Evolutionary conservation across 306 rosid genomes (phyloP), one percentile per base, ranked within the genome.

Genomic region (Phaseolus lunatus): DNA sequence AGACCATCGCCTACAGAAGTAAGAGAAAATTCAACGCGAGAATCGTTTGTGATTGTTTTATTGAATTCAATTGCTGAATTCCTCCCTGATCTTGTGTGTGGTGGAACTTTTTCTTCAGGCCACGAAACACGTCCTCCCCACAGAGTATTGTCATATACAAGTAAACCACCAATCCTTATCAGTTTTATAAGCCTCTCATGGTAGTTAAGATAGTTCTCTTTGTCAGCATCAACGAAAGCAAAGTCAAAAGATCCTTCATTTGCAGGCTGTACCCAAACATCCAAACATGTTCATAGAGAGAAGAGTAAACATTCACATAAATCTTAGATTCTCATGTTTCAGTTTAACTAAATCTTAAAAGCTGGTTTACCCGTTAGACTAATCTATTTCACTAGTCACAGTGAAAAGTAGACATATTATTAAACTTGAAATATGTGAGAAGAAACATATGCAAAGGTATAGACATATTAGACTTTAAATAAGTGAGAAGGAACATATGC

Each of bases 151-250:
- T 85, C 91, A 63, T 80, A 87, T n/a, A 70, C 29, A 54, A 87
- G 66, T 7, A 87, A 45, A 33, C 89, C 91, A 4, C 91, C 91
- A 52, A 85, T 26, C 80, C 70, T 87, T 0, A 87, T 76, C 59
- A 85, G 80, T 18, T 72, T 88, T 56, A 88, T 62, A 0, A 85
- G 61, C 82, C 78, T 83, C 73, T 88, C 91, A 56, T 85, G 89
- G 58, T 85, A 88, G 4, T 83, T 83, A 47, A 73, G 18, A 18
- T 83, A 85, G 39, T 64, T 83, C 11, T 37, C 65, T 75, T 88
- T 88, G 80, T 88, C 87, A 50, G 87, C 91, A 79, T 88, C 91
- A 29, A 88, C 39, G 48, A 53, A 88, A 1, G 87, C 83, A 76
- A 81, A 88, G 23, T 88, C 89, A 64, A 37, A 85, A 3, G 29